Conservation (phyloP, 129 eudicot species). For the Logfia minima region DNA sequence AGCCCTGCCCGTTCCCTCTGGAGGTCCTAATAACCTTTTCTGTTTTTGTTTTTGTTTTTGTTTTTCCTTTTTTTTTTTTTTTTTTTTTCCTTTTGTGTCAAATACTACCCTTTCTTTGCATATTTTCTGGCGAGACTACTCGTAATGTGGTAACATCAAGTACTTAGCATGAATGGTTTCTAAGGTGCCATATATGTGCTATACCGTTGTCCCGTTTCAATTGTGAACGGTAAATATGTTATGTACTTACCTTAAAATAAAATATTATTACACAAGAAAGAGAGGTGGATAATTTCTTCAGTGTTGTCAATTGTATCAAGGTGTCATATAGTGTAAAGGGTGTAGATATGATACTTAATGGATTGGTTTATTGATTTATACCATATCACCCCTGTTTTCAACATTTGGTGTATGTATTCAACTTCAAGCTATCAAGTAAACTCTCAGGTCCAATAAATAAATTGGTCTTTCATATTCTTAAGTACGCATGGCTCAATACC, state of each 20-base stretch:
- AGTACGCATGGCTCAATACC: background rate
- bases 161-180: too few relatives aligned
- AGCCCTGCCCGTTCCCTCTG: background rate
- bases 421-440: background rate
- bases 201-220: background rate
- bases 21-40: background rate
- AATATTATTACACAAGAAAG: background rate
- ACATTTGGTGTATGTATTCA: conserved; percentile 2
- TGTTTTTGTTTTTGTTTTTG: too few relatives aligned
- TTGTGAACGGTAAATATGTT: background rate
- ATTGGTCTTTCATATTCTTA: background rate
- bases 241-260: background rate
- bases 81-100: background rate
- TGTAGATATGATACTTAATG: background rate
- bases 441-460: background rate
- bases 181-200: background rate
- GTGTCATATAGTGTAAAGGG: background rate
- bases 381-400: conserved; percentile 6
- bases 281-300: background rate
- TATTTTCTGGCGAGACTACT: too few relatives aligned
- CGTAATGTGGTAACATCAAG: too few relatives aligned
- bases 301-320: background rate
- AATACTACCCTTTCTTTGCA: background rate
- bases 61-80: too few relatives aligned
- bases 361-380: conserved; percentile 1